Conservation (phyloP, 2,329 filamentous ascomycete genomes). For the Spiromastix sp. region DNA sequence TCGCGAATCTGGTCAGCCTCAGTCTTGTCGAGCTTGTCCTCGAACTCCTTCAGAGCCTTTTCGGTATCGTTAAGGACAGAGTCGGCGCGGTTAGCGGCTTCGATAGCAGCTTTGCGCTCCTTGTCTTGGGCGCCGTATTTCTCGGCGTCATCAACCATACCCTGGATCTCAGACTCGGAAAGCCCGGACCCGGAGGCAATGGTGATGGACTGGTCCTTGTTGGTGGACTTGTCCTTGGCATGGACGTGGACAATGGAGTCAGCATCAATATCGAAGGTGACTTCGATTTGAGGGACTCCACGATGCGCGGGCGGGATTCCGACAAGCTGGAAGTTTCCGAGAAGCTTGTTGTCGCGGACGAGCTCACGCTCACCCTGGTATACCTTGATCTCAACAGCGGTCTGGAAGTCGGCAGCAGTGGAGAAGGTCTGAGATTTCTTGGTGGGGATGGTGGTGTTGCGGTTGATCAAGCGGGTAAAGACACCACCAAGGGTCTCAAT, state of each 20-base stretch:
- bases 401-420: constrained; percentile 95
- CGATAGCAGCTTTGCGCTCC: constrained; percentile 91
- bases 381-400: constrained; percentile 98
- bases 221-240: constrained; percentile 97
- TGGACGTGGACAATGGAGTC: constrained; percentile 97
- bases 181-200: constrained; percentile 97
- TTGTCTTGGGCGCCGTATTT: constrained; percentile 91
- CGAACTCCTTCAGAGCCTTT: constrained; percentile 93
- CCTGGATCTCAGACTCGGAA: constrained; percentile 86
- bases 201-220: constrained; percentile 99
- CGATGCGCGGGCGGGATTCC: constrained; percentile 93
- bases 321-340: constrained; percentile 98
- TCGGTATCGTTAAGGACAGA: constrained; percentile 94
- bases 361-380: constrained; percentile 99
- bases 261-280: constrained; percentile 97
- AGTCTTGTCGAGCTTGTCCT: constrained; percentile 91
- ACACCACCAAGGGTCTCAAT: constrained; percentile 97
- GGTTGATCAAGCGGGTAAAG: constrained; percentile 96
- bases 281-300: constrained; percentile 92
- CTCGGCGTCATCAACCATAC: constrained; percentile 97
- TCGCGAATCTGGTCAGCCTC: constrained; percentile 89
- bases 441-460: constrained; percentile 97
- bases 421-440: constrained; percentile 99
- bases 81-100: constrained; percentile 95
- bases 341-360: constrained; percentile 94